Percentiles rank a stretch among this genome's conserved stretches.
phyloP scores from a whole-genome alignment of 164 flowering plant genomes.

The Paratinospora sagittata region DNA sequence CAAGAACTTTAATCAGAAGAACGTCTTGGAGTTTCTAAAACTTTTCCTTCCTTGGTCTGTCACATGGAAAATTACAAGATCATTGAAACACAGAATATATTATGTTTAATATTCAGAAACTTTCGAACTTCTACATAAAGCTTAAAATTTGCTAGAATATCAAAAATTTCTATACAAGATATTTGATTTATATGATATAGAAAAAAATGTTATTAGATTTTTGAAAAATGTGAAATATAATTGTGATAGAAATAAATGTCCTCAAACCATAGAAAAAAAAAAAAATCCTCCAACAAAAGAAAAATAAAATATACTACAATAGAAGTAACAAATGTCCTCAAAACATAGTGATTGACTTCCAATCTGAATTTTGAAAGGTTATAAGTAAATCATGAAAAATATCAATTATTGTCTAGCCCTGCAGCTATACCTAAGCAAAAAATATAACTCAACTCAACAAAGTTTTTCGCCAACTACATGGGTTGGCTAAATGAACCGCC shows the following conservation, averaged over 20 bases:
- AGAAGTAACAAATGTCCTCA: background rate
- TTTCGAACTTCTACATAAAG: background rate
- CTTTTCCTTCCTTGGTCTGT: constrained; percentile 3
- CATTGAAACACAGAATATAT: background rate
- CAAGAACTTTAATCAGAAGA: background rate
- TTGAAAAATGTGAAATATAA: background rate
- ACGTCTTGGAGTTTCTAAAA: background rate
- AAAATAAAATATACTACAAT: background rate
- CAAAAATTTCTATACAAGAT: background rate
- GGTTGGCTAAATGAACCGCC: too few species aligned
- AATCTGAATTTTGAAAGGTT: too few species aligned
- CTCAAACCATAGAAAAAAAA: background rate
- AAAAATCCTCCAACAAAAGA: background rate
- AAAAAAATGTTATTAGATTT: background rate
- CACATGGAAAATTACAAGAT: background rate
- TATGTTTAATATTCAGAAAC: too few species aligned
- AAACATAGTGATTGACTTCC: too few species aligned
- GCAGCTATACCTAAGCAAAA: too few species aligned
- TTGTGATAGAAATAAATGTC: background rate
- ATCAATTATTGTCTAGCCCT: background rate
- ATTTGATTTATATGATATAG: background rate
- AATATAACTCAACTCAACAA: too few species aligned
- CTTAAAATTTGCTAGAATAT: background rate
- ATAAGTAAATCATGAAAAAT: too few species aligned
- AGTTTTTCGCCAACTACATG: too few species aligned